A percentile compares a stretch with the other conserved stretches of the same genome.
phyloP scores from a whole-genome alignment of 78 protist genomes.

The Goniomonas avonlea region DNA sequence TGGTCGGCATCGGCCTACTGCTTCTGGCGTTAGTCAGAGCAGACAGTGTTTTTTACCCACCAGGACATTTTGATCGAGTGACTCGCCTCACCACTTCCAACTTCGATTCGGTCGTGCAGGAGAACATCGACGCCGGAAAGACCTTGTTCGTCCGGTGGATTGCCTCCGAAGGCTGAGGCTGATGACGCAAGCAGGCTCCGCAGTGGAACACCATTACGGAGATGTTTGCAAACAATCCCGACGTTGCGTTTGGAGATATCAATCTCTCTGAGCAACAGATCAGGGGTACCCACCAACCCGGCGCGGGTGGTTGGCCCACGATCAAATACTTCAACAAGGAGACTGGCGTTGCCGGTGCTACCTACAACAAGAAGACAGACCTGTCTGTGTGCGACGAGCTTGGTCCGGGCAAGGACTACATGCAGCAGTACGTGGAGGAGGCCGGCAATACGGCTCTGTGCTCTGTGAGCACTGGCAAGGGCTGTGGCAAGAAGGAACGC shows the following conservation, averaged over 20 bases:
- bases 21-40: no score
- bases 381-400: constrained; percentile 23
- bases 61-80: background rate
- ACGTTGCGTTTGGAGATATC: constrained; percentile 32
- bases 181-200: constrained; percentile 36
- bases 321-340: constrained; percentile 4
- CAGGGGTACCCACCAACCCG: background rate
- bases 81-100: background rate
- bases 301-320: constrained; percentile 35
- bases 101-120: background rate
- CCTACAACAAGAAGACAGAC: background rate
- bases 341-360: constrained; percentile 21
- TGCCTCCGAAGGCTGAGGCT: constrained; percentile 26
- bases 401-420: background rate
- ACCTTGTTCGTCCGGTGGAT: constrained; percentile 33
- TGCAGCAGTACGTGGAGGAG: constrained; percentile 25
- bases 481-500: background rate
- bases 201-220: constrained; percentile 2
- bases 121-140: background rate
- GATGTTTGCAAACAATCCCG: constrained; percentile 1
- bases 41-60: no score
- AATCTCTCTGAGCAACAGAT: background rate
- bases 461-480: background rate
- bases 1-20: no score
- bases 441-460: background rate